Base-by-base conservation (phyloP, 75 land plant species). In the Sequoia sempervirens region DNA sequence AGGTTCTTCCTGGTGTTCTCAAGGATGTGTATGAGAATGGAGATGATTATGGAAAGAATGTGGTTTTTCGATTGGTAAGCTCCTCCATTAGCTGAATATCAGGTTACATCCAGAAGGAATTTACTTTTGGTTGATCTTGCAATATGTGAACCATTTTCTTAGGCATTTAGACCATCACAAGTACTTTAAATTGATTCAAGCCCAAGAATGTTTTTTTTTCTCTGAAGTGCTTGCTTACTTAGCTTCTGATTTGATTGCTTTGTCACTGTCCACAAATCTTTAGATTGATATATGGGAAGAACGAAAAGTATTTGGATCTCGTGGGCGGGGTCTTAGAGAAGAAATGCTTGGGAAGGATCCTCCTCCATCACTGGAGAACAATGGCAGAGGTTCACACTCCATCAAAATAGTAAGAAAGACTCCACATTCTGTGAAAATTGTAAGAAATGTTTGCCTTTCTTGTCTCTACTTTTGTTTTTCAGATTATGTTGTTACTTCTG, bases 231-330 rank as follows among this genome's bases (percentile, higher is more conserved):
- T 41, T 11, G 43, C 23, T 32, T 78, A 26, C 50, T 45, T n/a
- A 18, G 3, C 2, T 23, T 41, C n/a, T 78, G 47, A 41, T 78
- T 78, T 78, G 52, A 78, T 70, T 70, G 73, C 52, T 1, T 78
- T 12, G n/a, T 43, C 12, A 45, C 45, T 78, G 47, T n/a, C 28
- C 5, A 26, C 80, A 78, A 78, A 45, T 78, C 37, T 30, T 15
- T 84, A 96, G 99, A 89, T 95, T 40, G 92, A 90, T 64, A 96
- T 96, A 54, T 96, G 99, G 99, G 99, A 96, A 78, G 94, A 93
- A 80, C 88, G 99, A 52, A 93, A 91, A 85, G 99, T 96, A 70
- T 96, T 96, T 90, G 99, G 99, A 83, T 95, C 96, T 76, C 92
- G 93, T 66, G 92, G 90, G 45, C 95, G 86, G 45, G 86, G 84